Conservation (phyloP, 345 rosid genomes). For the Euphorbia tirucalli region DNA sequence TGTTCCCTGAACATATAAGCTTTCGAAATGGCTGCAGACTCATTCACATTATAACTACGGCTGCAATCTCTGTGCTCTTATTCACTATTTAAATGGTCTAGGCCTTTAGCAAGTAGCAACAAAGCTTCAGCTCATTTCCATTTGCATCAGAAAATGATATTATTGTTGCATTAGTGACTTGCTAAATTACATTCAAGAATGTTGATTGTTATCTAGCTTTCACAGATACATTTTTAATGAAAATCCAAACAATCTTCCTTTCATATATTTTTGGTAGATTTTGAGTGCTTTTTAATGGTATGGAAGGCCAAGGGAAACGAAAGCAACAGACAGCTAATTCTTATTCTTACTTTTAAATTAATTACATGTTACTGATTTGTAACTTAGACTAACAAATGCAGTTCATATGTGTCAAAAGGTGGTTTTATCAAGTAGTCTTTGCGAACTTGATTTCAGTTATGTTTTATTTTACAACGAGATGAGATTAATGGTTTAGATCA, state of each 20-base stretch:
- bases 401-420: not conserved
- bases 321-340: no score
- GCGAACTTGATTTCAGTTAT: not conserved
- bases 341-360: no score
- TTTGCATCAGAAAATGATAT: not conserved
- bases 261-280: not conserved
- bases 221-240: not conserved
- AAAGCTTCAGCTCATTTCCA: not conserved
- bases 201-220: not conserved
- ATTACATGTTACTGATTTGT: not conserved
- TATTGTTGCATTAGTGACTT: not conserved
- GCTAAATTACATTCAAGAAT: not conserved
- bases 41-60: no score
- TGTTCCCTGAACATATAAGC: no score
- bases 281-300: not conserved
- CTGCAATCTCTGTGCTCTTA: no score
- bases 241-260: no score
- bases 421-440: not conserved
- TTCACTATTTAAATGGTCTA: no score
- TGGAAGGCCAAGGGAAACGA: not conserved
- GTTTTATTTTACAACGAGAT: no score
- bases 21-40: no score
- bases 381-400: not conserved
- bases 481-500: not conserved
- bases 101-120: no score